Base-by-base conservation (phyloP, 2,329 filamentous ascomycete genomes). In the Triangularia verruculosa region DNA sequence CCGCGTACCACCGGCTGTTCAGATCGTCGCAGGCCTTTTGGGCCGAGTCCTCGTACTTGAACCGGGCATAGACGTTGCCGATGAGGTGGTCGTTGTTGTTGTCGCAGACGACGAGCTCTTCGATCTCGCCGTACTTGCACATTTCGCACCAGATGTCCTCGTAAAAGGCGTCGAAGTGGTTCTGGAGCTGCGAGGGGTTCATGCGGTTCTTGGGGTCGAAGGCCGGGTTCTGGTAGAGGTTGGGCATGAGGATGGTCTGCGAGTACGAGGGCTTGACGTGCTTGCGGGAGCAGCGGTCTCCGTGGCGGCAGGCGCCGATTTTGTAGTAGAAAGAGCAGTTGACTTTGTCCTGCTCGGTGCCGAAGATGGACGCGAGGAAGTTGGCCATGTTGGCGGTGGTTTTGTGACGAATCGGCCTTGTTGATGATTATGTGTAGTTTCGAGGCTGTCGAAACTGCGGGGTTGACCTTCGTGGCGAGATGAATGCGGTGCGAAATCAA, bases 311-410 rank as follows among this genome's bases (percentile, higher is more conserved):
- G 61, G 95, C 95, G 77, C 95, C 95, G 78, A 99, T 99, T 83
- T 99, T 99, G 90, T 97, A 93, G 88, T 99, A 99, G 87, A 99
- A 99, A 63, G 91, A 95, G 86, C 95, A 97, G 86, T 98, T 97
- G 83, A 97, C 93, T 77, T 94, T 99, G 88, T 99, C 95, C 79
- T 98, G 95, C 85, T 99, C 95, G 28, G 95, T 99, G 74, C 95
- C 95, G 84, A 99, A 99, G 82, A 99, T 99, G 76, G 93, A 97
- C 74, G 95, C 95, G 78, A 99, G 91, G 78, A 97, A 98, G 84
- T 97, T 97, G 75, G 93, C 93, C 93, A 97, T 97, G 64, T 59
- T 64, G 43, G 47, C 7, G 20, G 25, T 17, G 47, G 11, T 52
- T 59, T 13, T 61, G n/a, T n/a, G n/a, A n/a, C n/a, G n/a, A n/a